Percentiles rank a stretch among this genome's conserved stretches.
These are phyloP conservation scores for Pluteus cervinus DNA, from an alignment of 768 basidiomycete genomes.

Conservation along the genomic window DNA sequence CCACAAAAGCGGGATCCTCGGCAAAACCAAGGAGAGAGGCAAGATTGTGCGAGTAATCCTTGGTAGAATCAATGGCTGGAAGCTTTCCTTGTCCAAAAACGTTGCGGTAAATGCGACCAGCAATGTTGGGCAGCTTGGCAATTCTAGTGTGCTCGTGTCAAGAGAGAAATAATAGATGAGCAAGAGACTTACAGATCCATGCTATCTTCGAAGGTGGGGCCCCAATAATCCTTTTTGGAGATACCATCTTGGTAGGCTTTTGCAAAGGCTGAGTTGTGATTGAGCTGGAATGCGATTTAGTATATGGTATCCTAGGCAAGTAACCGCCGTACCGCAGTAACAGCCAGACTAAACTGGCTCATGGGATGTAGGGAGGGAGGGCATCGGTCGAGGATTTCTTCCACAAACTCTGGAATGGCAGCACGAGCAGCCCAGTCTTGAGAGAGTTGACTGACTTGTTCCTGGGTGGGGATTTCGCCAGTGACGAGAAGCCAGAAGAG, in stretches of 20 bases:
- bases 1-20: slow-evolving; percentile 82
- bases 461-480: slow-evolving; percentile 88
- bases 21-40: slow-evolving; percentile 89
- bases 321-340: slow-evolving; percentile 67
- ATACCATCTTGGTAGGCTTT: slow-evolving; percentile 91
- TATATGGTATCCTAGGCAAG: slow-evolving; percentile 2
- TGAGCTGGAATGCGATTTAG: slow-evolving; percentile 42
- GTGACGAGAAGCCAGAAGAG: slow-evolving; percentile 96
- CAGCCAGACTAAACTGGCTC: slow-evolving; percentile 96
- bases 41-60: slow-evolving; percentile 89
- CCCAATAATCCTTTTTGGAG: slow-evolving; percentile 96
- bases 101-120: slow-evolving; percentile 87
- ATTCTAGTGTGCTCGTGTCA: slow-evolving; percentile 45
- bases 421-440: slow-evolving; percentile 95
- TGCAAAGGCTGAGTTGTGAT: slow-evolving; percentile 95
- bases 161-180: background rate
- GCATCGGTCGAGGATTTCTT: slow-evolving; percentile 92
- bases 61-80: slow-evolving; percentile 72
- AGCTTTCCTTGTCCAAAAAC: slow-evolving; percentile 86
- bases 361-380: slow-evolving; percentile 95
- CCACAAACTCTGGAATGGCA: slow-evolving; percentile 89
- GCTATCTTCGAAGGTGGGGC: slow-evolving; percentile 82
- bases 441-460: slow-evolving; percentile 81
- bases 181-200: slow-evolving; percentile 66
- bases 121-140: slow-evolving; percentile 95